Evolutionary conservation across 345 rosid genomes (phyloP).

Genomic region (Conringia planisiliqua): DNA sequence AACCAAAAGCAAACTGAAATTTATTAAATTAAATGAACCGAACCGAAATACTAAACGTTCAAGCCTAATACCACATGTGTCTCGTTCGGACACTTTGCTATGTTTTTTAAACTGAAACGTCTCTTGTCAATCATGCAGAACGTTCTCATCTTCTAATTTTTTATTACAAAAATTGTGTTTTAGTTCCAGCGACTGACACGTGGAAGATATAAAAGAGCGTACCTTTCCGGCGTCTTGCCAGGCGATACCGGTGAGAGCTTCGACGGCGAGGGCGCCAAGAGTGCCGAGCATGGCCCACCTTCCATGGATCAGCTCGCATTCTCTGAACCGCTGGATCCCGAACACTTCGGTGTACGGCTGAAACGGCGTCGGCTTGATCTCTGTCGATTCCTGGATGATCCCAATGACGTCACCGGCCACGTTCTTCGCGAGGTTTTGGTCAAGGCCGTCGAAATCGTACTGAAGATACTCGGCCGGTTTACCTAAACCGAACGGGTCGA

Average conservation of each 20-base stretch:
- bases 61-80: not conserved
- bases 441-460: constrained; percentile 71
- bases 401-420: constrained; percentile 66
- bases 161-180: not conserved
- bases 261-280: constrained; percentile 67
- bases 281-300: constrained; percentile 90
- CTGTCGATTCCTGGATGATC: constrained; percentile 40
- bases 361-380: constrained; percentile 73
- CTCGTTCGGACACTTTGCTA: not conserved
- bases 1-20: not conserved
- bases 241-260: constrained; percentile 62
- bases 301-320: constrained; percentile 90
- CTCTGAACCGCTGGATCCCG: constrained; percentile 82
- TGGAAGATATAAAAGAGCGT: not conserved
- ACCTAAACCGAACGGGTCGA: constrained; percentile 77
- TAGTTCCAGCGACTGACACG: constrained; percentile 4
- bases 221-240: constrained; percentile 87
- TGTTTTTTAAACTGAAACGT: not conserved
- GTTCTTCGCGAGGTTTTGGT: constrained; percentile 90
- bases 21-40: not conserved
- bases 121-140: constrained; percentile 6
- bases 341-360: constrained; percentile 87
- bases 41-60: not conserved
- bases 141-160: not conserved
- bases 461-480: constrained; percentile 94